These are phyloP conservation scores for Citeromyces siamensis DNA, from an alignment of 1,139 yeast species.

Conservation along the genomic window DNA sequence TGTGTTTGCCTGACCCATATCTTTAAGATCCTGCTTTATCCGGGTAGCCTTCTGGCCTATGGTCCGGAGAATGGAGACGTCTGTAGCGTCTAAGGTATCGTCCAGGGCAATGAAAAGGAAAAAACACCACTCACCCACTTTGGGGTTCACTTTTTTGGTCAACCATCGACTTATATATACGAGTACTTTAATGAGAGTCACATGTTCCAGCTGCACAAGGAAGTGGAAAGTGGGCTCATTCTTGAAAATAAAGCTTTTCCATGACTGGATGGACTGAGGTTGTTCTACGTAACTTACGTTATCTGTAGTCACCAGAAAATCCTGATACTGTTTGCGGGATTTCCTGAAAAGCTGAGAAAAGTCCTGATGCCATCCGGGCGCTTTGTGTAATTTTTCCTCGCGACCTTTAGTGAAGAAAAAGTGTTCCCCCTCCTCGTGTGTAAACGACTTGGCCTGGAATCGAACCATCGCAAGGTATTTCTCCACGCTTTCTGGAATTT, in stretches of 20 bases:
- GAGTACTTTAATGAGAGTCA: constrained; percentile 13
- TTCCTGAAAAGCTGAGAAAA: constrained; percentile 4
- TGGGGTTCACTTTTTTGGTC: constrained; percentile 12
- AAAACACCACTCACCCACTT: constrained; percentile 23
- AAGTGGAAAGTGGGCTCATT: constrained; percentile 15
- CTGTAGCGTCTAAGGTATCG: constrained; percentile 21
- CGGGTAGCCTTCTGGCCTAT: constrained; percentile 24
- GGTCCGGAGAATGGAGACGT: constrained; percentile 24
- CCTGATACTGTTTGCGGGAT: constrained; percentile 10
- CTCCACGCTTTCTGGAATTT: constrained; percentile 13
- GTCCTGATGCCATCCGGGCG: background rate
- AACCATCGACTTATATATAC: constrained; percentile 20
- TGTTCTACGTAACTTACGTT: constrained; percentile 6
- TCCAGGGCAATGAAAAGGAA: constrained; percentile 24
- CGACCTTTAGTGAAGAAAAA: constrained; percentile 5
- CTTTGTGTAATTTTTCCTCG: background rate
- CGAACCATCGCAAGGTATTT: constrained; percentile 19
- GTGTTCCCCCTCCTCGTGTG: constrained; percentile 6
- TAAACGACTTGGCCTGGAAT: constrained; percentile 12
- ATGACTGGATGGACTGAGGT: constrained; percentile 16
- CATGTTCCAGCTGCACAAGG: constrained; percentile 15
- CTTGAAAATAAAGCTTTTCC: constrained; percentile 18
- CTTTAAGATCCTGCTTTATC: constrained; percentile 12
- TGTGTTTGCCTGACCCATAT: constrained; percentile 12
- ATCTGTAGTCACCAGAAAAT: constrained; percentile 11